Evolutionary conservation across 192 early-diverging fungal genomes (phyloP).

Genomic region (Chytriomyces sp.): DNA sequence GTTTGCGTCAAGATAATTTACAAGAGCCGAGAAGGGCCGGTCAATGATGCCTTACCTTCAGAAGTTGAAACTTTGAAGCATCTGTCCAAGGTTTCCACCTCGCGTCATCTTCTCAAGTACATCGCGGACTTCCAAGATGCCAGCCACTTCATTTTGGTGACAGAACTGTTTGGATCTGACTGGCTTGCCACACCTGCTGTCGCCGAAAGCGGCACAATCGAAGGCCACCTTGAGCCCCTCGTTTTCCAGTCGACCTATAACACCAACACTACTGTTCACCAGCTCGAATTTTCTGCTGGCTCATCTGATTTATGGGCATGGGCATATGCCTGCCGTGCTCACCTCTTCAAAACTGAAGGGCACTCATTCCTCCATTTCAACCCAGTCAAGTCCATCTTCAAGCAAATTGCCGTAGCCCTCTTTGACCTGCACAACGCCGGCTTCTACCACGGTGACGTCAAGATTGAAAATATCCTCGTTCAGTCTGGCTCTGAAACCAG

Average conservation of each 20-base stretch:
- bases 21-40: background rate
- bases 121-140: conserved; percentile 4
- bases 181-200: no score
- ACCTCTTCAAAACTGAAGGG: background rate
- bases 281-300: background rate
- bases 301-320: conserved; percentile 7
- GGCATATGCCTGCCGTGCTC: background rate
- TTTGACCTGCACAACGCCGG: background rate
- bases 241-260: no score
- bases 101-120: background rate
- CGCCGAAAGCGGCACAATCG: no score
- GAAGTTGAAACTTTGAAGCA: conserved; percentile 5
- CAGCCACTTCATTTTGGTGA: conserved; percentile 26
- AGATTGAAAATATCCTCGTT: conserved; percentile 16
- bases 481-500: background rate
- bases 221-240: no score
- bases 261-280: no score
- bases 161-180: conserved; percentile 22
- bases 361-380: background rate
- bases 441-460: conserved; percentile 24
- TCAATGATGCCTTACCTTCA: background rate
- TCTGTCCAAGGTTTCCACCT: conserved; percentile 2
- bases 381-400: background rate
- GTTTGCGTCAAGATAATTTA: conserved; percentile 36
- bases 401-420: background rate